Evolutionary conservation across 345 rosid genomes (phyloP), one percentile per base, ranked within the genome.

Genomic region (Arabidopsis suecica): DNA sequence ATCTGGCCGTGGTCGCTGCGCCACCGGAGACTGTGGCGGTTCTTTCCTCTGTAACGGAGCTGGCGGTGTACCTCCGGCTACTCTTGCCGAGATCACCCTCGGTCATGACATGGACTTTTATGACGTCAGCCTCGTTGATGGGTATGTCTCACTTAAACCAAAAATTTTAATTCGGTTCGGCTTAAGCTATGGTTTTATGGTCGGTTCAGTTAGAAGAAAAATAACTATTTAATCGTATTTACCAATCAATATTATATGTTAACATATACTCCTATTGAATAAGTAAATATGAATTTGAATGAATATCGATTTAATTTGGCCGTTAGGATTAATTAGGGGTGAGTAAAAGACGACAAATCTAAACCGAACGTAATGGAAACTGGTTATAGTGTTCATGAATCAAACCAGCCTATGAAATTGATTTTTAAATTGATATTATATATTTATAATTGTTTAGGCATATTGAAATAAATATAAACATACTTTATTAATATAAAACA

Each of bases 91-190:
- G 73, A 82, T 86, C 65, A 82, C 87, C 4, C 74, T 84, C 1
- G 84, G 87, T 3, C 69, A 75, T 3, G 79, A 78, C 30, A 58
- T 65, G 4, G 84, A 86, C 60, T 83, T 66, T 49, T 86, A 86
- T 65, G 89, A 83, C 48, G 75, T 86, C 54, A 86, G 87, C 58
- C 79, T 80, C 6, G 85, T 86, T 10, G 86, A 86, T 61, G 86
- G 84, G 80, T 77, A 77, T 40, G 68, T 28, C 67, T 47, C 36
- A 37, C 37, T 57, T 34, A 5, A 45, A 16, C 48, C 62, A 28
- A 50, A 4, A 2, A 18, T 1, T 4, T 41, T 5, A 5, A 16
- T 3, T 41, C 9, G 16, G 10, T 58, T 70, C 11, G n/a, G 37
- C 36, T 44, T 18, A 42, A 30, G 5, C 7, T 36, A 4, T 48